phyloP scores from a whole-genome alignment of 2,329 filamentous ascomycete species.

The Bipolaris oryzae region DNA sequence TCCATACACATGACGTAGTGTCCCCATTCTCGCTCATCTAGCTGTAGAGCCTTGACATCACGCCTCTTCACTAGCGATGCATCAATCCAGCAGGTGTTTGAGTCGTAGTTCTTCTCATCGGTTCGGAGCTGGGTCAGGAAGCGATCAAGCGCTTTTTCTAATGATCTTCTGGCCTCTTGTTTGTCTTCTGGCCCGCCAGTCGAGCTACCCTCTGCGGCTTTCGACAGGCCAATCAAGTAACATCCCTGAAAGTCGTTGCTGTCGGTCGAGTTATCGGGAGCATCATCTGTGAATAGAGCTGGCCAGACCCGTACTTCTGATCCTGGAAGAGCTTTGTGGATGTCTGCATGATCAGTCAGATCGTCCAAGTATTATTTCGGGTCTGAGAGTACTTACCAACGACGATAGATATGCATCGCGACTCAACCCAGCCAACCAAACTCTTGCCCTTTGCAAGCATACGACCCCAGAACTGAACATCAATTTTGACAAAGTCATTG shows the following conservation, averaged over 20 bases:
- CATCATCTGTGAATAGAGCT: slow-evolving; percentile 57
- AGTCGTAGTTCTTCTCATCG: slow-evolving; percentile 47
- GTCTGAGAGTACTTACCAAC: slow-evolving; percentile 55
- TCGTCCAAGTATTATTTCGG: no score
- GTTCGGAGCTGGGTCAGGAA: slow-evolving; percentile 46
- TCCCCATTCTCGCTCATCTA: slow-evolving; percentile 60
- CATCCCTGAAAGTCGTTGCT: slow-evolving; percentile 62
- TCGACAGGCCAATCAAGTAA: slow-evolving; percentile 65
- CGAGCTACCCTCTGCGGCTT: slow-evolving; percentile 3
- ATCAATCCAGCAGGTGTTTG: slow-evolving; percentile 44
- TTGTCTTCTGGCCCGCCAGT: slow-evolving; percentile 45
- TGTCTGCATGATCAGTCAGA: slow-evolving; percentile 51
- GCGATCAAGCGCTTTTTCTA: slow-evolving; percentile 48
- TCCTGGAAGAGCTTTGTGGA: slow-evolving; percentile 59
- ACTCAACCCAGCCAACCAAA: slow-evolving; percentile 69
- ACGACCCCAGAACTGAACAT: slow-evolving; percentile 69
- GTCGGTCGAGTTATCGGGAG: slow-evolving; percentile 17
- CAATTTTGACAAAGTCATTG: slow-evolving; percentile 64
- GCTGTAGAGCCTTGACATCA: slow-evolving; percentile 49
- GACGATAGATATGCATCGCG: slow-evolving; percentile 63
- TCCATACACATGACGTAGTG: slow-evolving; percentile 54
- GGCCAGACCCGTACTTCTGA: slow-evolving; percentile 68
- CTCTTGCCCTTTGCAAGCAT: slow-evolving; percentile 60
- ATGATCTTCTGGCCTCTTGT: slow-evolving; percentile 50
- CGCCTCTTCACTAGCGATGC: slow-evolving; percentile 38